These are phyloP conservation scores for Pseudoscleropodium purum DNA, from an alignment of 225 moss, liverwort and hornwort genomes.

Conservation along the genomic window DNA sequence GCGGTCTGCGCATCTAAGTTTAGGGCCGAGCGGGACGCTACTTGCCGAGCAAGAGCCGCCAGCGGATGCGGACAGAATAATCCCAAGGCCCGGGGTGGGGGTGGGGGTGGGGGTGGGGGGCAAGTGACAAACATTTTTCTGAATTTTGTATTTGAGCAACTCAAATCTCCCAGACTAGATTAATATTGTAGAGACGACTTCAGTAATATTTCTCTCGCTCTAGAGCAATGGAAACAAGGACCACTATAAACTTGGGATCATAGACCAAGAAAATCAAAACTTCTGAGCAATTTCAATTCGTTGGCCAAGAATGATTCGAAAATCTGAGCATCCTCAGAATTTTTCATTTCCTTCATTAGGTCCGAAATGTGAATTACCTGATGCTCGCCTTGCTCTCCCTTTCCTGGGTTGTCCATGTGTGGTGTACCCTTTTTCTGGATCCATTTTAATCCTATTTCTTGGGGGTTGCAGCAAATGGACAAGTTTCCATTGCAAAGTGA, in stretches of 20 bases:
- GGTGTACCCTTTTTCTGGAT: neutral
- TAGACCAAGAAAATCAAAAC: neutral
- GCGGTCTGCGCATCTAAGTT: neutral
- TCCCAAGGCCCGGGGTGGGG: no score
- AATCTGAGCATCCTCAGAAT: neutral
- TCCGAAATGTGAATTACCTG: neutral
- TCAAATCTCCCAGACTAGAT: neutral
- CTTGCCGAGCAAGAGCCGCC: neutral
- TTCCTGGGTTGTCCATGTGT: neutral
- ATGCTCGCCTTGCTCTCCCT: neutral
- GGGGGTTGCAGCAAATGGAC: neutral
- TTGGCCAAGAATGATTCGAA: neutral
- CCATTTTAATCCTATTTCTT: neutral
- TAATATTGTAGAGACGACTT: neutral
- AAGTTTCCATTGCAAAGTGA: neutral
- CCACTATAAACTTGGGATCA: neutral
- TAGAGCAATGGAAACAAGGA: neutral
- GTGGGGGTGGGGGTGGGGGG: no score
- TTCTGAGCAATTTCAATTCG: neutral
- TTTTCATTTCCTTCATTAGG: neutral
- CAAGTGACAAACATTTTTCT: no score
- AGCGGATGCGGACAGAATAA: neutral
- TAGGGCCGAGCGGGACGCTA: slow-evolving; percentile 8
- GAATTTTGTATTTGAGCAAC: no score
- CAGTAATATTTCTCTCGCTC: neutral